Base-by-base conservation (phyloP, 768 basidiomycete species). In the Leccinum broughii region DNA sequence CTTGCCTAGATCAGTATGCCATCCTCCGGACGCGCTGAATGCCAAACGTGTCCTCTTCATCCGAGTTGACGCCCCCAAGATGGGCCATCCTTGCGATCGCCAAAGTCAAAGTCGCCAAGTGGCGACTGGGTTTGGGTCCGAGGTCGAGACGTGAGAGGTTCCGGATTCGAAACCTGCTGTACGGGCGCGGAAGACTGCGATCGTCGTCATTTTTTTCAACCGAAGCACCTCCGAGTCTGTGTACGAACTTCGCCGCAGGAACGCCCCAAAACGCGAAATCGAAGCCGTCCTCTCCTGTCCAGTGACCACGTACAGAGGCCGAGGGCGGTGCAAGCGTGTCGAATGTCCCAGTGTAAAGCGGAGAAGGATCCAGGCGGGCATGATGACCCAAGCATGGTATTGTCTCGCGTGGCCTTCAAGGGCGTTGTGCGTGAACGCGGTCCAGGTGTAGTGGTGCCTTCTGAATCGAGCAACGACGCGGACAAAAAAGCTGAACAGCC, bases 401-500 rank as follows among this genome's bases (percentile, higher is more conserved):
- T 76, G 68, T 86, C 85, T 90, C 80, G 92, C 76, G 49, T 61
- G 67, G 30, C 32, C 37, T 37, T 37, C 37, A 7, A 37, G 34
- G 34, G 14, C 37, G 14, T 37, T 37, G 35, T 37, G 37, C 14
- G 37, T 37, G 14, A 37, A 6, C 14, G 37, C 15, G 37, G 37
- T 15, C 37, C 37, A 15, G 37, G 13, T 7, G 37, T 37, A 3
- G 37, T 14, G 13, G 58, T 4, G 30, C 55, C 62, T 57, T 66
- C 62, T 39, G 39, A 39, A 39, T 17, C 39, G 32, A 80, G 63
- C 3, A 80, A 77, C 0, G 81, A 22, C 4, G 10, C 75, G 22
- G 93, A 77, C 22, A 94, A 75, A 20, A 80, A 11, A 22, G 58
- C 86, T 82, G 72, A 95, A 95, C 1, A 90, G 37, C 91, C n/a